Base-by-base conservation (phyloP, 2,329 filamentous ascomycete species). In the Didymosphaeria variabile region DNA sequence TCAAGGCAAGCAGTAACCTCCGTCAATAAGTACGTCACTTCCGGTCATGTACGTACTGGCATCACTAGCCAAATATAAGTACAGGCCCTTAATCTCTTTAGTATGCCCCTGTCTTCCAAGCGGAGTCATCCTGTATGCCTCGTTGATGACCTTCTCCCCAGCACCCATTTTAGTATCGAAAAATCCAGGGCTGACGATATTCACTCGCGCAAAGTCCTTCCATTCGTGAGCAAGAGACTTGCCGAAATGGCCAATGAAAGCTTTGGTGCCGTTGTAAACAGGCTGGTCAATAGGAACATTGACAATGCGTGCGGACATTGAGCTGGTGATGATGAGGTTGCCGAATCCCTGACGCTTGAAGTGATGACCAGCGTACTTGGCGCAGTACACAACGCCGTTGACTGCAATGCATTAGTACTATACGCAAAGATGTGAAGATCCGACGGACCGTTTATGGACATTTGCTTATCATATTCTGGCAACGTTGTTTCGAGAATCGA, bases 11-110 rank as follows among this genome's bases (percentile, higher is more conserved):
- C 82, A 84, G 76, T 93, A 93, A 49, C 91, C 91, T 45, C 91
- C 92, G 74, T 95, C 92, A 46, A 94, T 86, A 55, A 91, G 79
- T 49, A 94, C 82, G 75, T 93, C 90, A 9, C 86, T 83, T 0
- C 91, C 92, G 0, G 92, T 95, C 10, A 89, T 91, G 77, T 92
- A 96, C 58, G 87, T 91, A 17, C 88, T 86, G 3, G 92, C 92
- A 78, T 95, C 91, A n/a, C 88, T 91, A 7, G 91, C 90, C 57
- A 96, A 79, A 75, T 93, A 95, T 55, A 96, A 79, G 74, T 91
- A 96, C 17, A 90, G 87, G 3, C 91, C 92, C 81, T 94, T 94
- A 62, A 96, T 83, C 81, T 96, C 92, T 63, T 87, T 85, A 0
- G 86, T 85, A 65, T 89, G 81, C 13, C 90, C 92, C 74, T 93